Base-by-base conservation (phyloP, 441 rosid species). In the Bocquillonia castaneifolia region DNA sequence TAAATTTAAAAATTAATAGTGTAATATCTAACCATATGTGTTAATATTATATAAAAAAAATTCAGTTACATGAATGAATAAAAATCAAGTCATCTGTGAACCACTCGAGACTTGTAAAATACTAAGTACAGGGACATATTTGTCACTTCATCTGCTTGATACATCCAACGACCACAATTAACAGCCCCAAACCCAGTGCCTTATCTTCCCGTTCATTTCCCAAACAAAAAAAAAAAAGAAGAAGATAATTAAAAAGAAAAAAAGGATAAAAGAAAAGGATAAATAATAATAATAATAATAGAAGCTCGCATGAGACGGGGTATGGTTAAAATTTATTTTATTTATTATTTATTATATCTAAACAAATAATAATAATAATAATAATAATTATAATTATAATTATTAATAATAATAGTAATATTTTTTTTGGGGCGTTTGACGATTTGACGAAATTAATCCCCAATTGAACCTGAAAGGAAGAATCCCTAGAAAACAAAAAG, bases 401-500 rank as follows among this genome's bases (percentile, higher is more conserved):
- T 44, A 3, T 37, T 36, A 10, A 23, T 40, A 26, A 39, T 42
- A 15, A 25, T 62, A 10, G 34, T 62, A 32, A 20, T 63, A n/a
- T 23, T 22, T 62, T 29, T 52, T 65, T 36, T 5, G 22, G 51
- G 51, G 20, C 45, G 14, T 67, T 53, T 57, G 63, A 44, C 71
- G 34, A 56, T 68, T 69, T 60, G 67, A 52, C 60, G 67, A 69
- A 61, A 36, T 61, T 60, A 69, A 69, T 69, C 73, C 72, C 71
- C 57, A 68, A 67, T 60, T 60, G 64, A 68, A 51, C 55, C 71
- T 14, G 56, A 29, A 44, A 31, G 14, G 57, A 57, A 52, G 51
- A 61, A 60, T 20, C 51, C 66, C 25, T 34, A 34, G 36, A 69
- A 47, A 7, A 5, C 5, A 32, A 39, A 40, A 14, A 1, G 31